Evolutionary conservation across 495 filamentous ascomycete genomes (phyloP).

Genomic region (Xylaria palmicola): DNA sequence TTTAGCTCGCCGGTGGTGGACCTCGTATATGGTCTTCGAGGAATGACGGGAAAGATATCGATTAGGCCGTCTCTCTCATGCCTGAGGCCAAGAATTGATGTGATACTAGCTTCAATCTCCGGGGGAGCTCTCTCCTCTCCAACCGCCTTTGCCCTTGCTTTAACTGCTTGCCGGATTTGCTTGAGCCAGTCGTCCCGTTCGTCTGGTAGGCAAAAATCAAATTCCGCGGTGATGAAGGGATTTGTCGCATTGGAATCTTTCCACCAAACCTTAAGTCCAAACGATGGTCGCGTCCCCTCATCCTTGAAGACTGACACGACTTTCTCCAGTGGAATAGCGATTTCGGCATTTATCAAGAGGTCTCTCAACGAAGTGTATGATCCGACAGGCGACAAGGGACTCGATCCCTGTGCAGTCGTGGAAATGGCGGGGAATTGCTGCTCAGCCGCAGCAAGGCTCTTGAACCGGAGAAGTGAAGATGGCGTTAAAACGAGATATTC

Average conservation of each 20-base stretch:
- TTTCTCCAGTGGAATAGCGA: constrained; percentile 62
- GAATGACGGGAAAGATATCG: constrained; percentile 81
- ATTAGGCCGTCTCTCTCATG: constrained; percentile 62
- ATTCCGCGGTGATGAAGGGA: constrained; percentile 49
- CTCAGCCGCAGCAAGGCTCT: constrained; percentile 62
- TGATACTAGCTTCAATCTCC: constrained; percentile 63
- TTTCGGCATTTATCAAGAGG: constrained; percentile 10
- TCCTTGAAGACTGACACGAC: constrained; percentile 76
- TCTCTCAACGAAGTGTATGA: constrained; percentile 28
- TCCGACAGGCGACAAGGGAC: constrained; percentile 12
- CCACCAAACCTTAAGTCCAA: constrained; percentile 84
- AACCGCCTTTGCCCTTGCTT: constrained; percentile 45
- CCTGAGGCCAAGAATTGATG: constrained; percentile 63
- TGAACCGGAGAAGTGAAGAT: constrained; percentile 78
- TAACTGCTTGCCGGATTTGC: constrained; percentile 62
- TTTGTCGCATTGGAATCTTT: constrained; percentile 60
- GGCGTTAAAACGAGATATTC: constrained; percentile 92
- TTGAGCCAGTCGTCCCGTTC: constrained; percentile 76
- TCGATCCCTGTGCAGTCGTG: neutral
- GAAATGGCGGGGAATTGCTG: constrained; percentile 39
- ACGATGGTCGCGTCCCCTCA: constrained; percentile 76
- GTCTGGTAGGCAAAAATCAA: constrained; percentile 70
- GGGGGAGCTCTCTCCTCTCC: constrained; percentile 55
- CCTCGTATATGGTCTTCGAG: constrained; percentile 58
- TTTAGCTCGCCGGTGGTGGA: constrained; percentile 36